Percentiles rank a stretch among this genome's conserved stretches.
These are phyloP conservation scores for Stereum hirsutum DNA, from an alignment of 1,284 basidiomycete genomes.

Conservation along the genomic window DNA sequence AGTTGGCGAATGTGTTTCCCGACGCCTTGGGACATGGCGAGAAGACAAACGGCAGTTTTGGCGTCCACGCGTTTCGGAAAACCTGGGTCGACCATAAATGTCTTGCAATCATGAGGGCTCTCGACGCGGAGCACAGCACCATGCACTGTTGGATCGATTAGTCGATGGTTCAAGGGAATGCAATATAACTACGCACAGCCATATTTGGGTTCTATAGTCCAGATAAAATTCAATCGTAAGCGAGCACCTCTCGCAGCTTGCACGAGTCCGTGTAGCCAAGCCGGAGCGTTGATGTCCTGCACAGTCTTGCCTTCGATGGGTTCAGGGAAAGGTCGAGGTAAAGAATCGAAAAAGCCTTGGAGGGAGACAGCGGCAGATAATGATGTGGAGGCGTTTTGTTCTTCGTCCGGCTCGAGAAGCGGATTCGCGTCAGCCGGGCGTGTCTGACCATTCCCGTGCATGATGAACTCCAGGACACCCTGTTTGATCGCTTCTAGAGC, in stretches of 20 bases:
- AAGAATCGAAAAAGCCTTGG: constrained; percentile 45
- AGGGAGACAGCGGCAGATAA: constrained; percentile 23
- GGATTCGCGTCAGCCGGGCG: constrained; percentile 14
- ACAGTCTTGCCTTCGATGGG: constrained; percentile 31
- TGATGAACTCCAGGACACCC: constrained; percentile 47
- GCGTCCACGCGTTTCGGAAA: constrained; percentile 53
- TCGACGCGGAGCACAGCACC: constrained; percentile 52
- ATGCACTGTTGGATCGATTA: constrained; percentile 30
- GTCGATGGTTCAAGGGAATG: constrained; percentile 4
- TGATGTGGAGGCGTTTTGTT: background rate
- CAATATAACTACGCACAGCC: constrained; percentile 27
- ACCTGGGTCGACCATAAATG: constrained; percentile 48
- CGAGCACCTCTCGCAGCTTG: constrained; percentile 41
- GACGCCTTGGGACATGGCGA: constrained; percentile 51
- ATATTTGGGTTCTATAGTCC: constrained; percentile 28
- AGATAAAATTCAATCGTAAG: constrained; percentile 33
- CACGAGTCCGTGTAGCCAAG: constrained; percentile 41
- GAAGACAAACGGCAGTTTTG: constrained; percentile 50
- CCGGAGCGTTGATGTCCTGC: constrained; percentile 39
- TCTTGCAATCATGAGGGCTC: constrained; percentile 36
- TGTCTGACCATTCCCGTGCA: constrained; percentile 37
- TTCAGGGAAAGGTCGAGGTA: constrained; percentile 52
- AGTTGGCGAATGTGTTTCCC: constrained; percentile 43
- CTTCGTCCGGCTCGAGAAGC: constrained; percentile 8
- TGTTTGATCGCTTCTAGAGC: constrained; percentile 39